Percentiles rank a stretch among this genome's conserved stretches.
phyloP scores from a whole-genome alignment of 306 rosid genomes.

The Cyclanthera cordifolia region DNA sequence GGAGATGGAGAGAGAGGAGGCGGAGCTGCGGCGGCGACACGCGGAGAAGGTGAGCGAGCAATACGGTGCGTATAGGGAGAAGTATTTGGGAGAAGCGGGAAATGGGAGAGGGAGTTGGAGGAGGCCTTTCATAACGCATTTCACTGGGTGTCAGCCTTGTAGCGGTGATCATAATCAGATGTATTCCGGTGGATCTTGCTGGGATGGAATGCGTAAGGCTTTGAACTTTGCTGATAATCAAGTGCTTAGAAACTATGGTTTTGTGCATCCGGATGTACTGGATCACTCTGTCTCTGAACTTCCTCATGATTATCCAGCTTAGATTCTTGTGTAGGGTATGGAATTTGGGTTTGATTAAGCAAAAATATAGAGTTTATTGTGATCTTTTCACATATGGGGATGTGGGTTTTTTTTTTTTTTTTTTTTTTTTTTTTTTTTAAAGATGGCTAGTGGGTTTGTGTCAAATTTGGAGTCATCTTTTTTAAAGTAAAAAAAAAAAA shows the following conservation, averaged over 20 bases:
- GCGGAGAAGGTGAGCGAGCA: conserved; percentile 23
- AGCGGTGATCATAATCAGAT: conserved; percentile 30
- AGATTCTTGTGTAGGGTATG: neutral
- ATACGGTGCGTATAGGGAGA: conserved; percentile 20
- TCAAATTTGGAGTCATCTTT: conserved; percentile 1
- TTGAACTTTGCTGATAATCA: conserved; percentile 41
- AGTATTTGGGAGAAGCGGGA: conserved; percentile 6
- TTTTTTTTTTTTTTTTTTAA: too few relatives aligned
- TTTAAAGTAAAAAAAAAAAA: neutral
- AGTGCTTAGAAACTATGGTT: conserved; percentile 33
- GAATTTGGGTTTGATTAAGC: neutral
- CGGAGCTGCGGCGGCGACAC: conserved; percentile 24
- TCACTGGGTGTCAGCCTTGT: conserved; percentile 51
- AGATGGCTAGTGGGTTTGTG: neutral
- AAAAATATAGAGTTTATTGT: neutral
- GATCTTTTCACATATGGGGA: neutral
- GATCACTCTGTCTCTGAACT: conserved; percentile 4
- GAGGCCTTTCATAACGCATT: conserved; percentile 37
- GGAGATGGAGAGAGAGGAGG: conserved; percentile 15
- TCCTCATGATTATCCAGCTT: conserved; percentile 21
- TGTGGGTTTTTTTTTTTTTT: neutral
- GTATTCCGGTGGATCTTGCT: conserved; percentile 24
- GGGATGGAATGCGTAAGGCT: conserved; percentile 32
- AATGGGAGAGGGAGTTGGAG: conserved; percentile 2
- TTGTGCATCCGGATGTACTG: conserved; percentile 12